A percentile compares a stretch with the other conserved stretches of the same genome.
These are phyloP conservation scores for Monosporozyma servazzii DNA, from an alignment of 805 yeast genomes.

Conservation along the genomic window DNA sequence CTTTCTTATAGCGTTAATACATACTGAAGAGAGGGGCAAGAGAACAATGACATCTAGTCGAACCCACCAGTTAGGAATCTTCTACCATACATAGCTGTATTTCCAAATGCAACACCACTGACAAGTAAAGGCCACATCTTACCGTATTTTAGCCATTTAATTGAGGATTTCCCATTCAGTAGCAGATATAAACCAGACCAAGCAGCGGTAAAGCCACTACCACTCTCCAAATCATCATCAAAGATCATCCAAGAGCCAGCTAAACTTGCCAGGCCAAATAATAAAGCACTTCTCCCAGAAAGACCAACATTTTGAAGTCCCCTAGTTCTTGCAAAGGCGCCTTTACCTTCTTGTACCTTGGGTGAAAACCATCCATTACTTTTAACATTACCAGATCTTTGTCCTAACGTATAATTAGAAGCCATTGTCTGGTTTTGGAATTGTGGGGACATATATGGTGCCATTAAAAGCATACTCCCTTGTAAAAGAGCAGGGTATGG, in stretches of 20 bases:
- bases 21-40: background rate
- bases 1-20: background rate
- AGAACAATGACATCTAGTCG: background rate
- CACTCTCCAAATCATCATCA: slow-evolving; percentile 71
- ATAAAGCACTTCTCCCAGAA: slow-evolving; percentile 31
- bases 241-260: slow-evolving; percentile 65
- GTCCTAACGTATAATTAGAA: background rate
- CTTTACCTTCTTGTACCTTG: background rate
- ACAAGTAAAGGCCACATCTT: slow-evolving; percentile 56
- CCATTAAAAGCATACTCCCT: slow-evolving; percentile 24
- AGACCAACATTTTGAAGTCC: slow-evolving; percentile 26
- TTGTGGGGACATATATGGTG: slow-evolving; percentile 10
- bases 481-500: slow-evolving; percentile 37
- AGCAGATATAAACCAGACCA: slow-evolving; percentile 72
- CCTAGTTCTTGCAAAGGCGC: slow-evolving; percentile 1
- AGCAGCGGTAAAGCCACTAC: slow-evolving; percentile 71
- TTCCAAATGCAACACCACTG: slow-evolving; percentile 48
- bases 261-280: slow-evolving; percentile 55
- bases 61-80: slow-evolving; percentile 46
- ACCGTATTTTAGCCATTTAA: slow-evolving; percentile 44
- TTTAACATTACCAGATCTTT: background rate
- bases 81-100: slow-evolving; percentile 60
- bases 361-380: background rate
- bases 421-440: background rate
- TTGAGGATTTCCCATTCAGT: slow-evolving; percentile 55